Conservation (phyloP, 2,329 filamentous ascomycete species). For the Aspergillus neoniger region DNA sequence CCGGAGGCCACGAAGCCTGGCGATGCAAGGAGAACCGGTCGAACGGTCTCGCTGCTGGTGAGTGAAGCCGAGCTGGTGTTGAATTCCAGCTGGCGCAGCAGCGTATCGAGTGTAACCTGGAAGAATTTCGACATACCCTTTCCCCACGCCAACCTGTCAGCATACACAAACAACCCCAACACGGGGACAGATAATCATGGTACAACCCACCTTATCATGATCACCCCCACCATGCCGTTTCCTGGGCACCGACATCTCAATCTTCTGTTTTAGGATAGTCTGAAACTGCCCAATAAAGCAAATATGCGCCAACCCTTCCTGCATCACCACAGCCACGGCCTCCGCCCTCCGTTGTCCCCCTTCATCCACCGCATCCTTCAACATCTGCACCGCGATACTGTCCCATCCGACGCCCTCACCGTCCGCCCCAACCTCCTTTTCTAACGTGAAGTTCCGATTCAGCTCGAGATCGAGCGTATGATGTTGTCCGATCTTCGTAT, state of each 20-base stretch:
- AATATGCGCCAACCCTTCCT: conserved; percentile 64
- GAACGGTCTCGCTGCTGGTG: conserved; percentile 38
- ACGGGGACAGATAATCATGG: not conserved
- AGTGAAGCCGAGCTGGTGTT: conserved; percentile 43
- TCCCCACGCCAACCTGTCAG: not conserved
- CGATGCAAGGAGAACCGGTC: conserved; percentile 78
- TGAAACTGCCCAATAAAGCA: conserved; percentile 54
- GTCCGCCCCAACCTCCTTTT: conserved; percentile 66
- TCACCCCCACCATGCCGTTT: conserved; percentile 51
- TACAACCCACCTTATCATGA: conserved; percentile 47
- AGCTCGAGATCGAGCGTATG: conserved; percentile 83
- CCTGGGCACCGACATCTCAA: conserved; percentile 51
- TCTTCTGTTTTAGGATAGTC: conserved; percentile 52
- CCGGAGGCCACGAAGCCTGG: conserved; percentile 83
- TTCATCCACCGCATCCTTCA: conserved; percentile 76
- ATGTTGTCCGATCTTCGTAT: conserved; percentile 66
- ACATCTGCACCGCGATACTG: conserved; percentile 75
- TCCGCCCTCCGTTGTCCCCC: conserved; percentile 70
- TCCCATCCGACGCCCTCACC: conserved; percentile 71
- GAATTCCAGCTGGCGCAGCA: conserved; percentile 78
- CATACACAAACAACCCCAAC: not conserved
- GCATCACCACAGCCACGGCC: conserved; percentile 88
- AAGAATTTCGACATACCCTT: conserved; percentile 76
- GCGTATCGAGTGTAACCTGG: conserved; percentile 71
- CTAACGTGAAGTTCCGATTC: conserved; percentile 81